phyloP scores from a whole-genome alignment of 83 land plant species.

The Diphasiastrum complanatum region DNA sequence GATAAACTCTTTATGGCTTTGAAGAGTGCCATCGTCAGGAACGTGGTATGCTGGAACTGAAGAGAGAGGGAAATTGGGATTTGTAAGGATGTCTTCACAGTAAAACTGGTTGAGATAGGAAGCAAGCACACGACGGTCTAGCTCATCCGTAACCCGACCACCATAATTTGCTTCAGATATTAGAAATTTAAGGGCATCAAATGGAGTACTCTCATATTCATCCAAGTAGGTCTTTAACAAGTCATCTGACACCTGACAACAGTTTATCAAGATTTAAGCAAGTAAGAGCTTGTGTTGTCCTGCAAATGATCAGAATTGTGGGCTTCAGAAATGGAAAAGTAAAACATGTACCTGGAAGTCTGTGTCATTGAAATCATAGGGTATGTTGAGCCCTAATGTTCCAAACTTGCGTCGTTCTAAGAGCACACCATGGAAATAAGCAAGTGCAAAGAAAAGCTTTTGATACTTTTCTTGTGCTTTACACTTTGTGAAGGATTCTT shows the following conservation, averaged over 20 bases:
- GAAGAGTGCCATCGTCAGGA: slow-evolving; percentile 36
- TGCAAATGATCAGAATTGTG: no score
- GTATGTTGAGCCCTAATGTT: slow-evolving; percentile 31
- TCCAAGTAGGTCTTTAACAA: slow-evolving; percentile 31
- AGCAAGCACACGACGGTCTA: slow-evolving; percentile 30
- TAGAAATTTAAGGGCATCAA: slow-evolving; percentile 35
- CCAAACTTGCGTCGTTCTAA: slow-evolving; percentile 33
- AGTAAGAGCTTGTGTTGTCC: no score
- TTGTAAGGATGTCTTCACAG: slow-evolving; percentile 22
- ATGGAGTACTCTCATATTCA: slow-evolving; percentile 33
- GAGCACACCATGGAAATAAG: slow-evolving; percentile 37
- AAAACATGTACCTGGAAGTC: slow-evolving; percentile 25
- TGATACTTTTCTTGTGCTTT: slow-evolving; percentile 32
- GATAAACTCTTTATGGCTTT: slow-evolving; percentile 34
- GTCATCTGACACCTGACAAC: slow-evolving; percentile 38
- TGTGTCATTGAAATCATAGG: slow-evolving; percentile 38
- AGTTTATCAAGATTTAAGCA: no score
- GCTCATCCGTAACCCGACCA: slow-evolving; percentile 38
- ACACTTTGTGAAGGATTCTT: slow-evolving; percentile 29
- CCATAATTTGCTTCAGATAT: slow-evolving; percentile 40
- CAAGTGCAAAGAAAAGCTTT: slow-evolving; percentile 33
- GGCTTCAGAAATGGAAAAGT: no score
- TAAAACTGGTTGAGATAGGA: slow-evolving; percentile 36
- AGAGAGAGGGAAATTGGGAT: slow-evolving; percentile 26
- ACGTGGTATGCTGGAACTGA: slow-evolving; percentile 22